These are phyloP conservation scores for Filosporella fistucella DNA, from an alignment of 495 filamentous ascomycete species.

Conservation along the genomic window DNA sequence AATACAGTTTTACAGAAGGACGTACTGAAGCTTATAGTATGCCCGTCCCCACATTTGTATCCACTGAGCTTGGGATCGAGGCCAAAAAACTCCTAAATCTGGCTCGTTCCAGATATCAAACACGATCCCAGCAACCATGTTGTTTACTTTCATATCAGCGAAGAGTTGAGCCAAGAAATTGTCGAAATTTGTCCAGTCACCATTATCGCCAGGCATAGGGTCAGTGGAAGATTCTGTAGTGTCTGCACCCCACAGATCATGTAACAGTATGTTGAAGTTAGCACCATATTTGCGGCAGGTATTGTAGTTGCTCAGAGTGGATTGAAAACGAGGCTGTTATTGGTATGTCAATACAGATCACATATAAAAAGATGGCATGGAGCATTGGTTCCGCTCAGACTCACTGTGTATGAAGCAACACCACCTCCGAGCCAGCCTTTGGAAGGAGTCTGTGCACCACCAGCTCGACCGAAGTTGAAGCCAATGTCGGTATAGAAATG, in stretches of 20 bases:
- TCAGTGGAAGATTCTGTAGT: conserved; percentile 21
- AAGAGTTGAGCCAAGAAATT: conserved; percentile 27
- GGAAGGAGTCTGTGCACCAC: conserved; percentile 30
- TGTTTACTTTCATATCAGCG: conserved; percentile 27
- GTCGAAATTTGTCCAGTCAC: conserved; percentile 33
- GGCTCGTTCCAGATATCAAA: conserved; percentile 42
- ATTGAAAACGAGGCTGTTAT: conserved; percentile 28
- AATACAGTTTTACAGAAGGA: not conserved
- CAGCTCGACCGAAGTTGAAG: conserved; percentile 31
- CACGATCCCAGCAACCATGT: conserved; percentile 27
- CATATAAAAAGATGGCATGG: too few species aligned
- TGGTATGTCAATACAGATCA: too few species aligned
- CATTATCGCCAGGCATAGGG: conserved; percentile 35
- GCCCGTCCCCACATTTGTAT: conserved; percentile 27
- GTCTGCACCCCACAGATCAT: conserved; percentile 39
- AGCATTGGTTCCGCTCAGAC: not conserved
- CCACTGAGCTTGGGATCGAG: conserved; percentile 25
- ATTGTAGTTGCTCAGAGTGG: conserved; percentile 33
- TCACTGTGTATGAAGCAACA: conserved; percentile 22
- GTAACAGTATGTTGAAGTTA: conserved; percentile 31
- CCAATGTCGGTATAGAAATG: conserved; percentile 28
- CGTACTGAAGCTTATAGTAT: conserved; percentile 24
- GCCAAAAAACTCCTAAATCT: conserved; percentile 31
- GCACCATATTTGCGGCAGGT: conserved; percentile 29
- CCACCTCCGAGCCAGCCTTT: conserved; percentile 33